Percentiles rank a stretch among this genome's conserved stretches.
Conservation (phyloP, 108 stramenopile genomes). For the Conticribra weissflogii region DNA sequence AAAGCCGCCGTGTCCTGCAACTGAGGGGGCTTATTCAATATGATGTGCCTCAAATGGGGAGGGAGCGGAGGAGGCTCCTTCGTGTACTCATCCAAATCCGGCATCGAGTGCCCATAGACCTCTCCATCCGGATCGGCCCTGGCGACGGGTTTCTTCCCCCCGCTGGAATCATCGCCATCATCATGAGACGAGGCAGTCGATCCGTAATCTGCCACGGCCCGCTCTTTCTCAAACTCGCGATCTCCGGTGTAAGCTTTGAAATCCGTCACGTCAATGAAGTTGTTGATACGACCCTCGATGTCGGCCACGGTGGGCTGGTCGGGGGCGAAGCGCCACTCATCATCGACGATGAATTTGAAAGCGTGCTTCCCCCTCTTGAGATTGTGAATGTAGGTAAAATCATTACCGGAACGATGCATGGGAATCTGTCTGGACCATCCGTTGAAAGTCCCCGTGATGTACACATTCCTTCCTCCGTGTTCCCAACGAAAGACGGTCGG, state of each 20-base stretch:
- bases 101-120: slow-evolving; percentile 87
- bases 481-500: slow-evolving; percentile 99
- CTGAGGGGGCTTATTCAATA: slow-evolving; percentile 95
- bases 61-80: slow-evolving; percentile 99
- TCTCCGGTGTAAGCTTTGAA: slow-evolving; percentile 97
- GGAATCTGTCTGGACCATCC: slow-evolving; percentile 98
- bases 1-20: slow-evolving; percentile 90
- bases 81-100: slow-evolving; percentile 97
- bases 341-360: slow-evolving; percentile 99
- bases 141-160: slow-evolving; percentile 1
- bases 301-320: slow-evolving; percentile 98
- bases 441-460: slow-evolving; percentile 99
- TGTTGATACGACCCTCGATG: slow-evolving; percentile 98
- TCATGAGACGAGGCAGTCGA: slow-evolving; percentile 16
- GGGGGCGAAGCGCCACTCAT: slow-evolving; percentile 96
- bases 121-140: slow-evolving; percentile 79
- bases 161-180: neutral
- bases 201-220: slow-evolving; percentile 71
- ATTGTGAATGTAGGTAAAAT: slow-evolving; percentile 99
- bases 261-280: slow-evolving; percentile 98
- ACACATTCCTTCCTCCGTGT: slow-evolving; percentile 97
- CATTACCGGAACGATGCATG: slow-evolving; percentile 99
- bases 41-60: slow-evolving; percentile 98
- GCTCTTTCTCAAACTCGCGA: slow-evolving; percentile 84
- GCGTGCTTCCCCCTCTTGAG: slow-evolving; percentile 95